Evolutionary conservation across 2,329 filamentous ascomycete species (phyloP).

Genomic region (Teratosphaeria viscida): DNA sequence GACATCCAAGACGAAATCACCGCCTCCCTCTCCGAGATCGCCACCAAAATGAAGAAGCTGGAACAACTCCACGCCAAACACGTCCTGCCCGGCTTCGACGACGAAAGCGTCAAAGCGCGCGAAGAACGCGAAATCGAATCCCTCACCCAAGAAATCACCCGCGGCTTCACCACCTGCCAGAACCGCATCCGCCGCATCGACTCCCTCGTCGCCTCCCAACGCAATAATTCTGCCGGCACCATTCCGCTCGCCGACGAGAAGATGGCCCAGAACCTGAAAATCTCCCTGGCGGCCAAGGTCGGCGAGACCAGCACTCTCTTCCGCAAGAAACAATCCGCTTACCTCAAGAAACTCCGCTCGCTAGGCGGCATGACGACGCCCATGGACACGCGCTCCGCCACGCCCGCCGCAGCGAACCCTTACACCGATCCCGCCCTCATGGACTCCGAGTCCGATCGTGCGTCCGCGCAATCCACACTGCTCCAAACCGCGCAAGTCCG

Average conservation of each 20-base stretch:
- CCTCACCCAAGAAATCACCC: constrained; percentile 82
- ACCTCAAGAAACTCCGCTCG: constrained; percentile 55
- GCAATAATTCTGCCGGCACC: constrained; percentile 48
- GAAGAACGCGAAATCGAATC: constrained; percentile 87
- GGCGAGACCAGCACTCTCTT: constrained; percentile 88
- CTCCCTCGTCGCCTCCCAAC: constrained; percentile 71
- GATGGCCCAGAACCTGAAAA: constrained; percentile 94
- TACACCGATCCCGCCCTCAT: constrained; percentile 80
- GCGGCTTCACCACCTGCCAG: constrained; percentile 81
- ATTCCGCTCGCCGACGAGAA: constrained; percentile 78
- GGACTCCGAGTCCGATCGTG: constrained; percentile 88
- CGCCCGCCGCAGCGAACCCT: constrained; percentile 43
- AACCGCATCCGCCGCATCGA: constrained; percentile 80
- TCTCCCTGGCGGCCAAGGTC: constrained; percentile 75
- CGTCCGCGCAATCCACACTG: constrained; percentile 80
- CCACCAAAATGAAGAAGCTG: constrained; percentile 69
- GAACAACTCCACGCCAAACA: constrained; percentile 96
- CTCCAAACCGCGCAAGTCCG: constrained; percentile 56
- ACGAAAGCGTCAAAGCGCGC: constrained; percentile 75
- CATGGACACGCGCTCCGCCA: constrained; percentile 37
- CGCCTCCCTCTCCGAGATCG: constrained; percentile 69
- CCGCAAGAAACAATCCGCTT: constrained; percentile 93
- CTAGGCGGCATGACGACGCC: constrained; percentile 39
- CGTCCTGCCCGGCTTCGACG: constrained; percentile 90
- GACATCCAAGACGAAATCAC: constrained; percentile 91